Percentiles rank a stretch among this genome's conserved stretches.
Conservation (phyloP, 2,329 filamentous ascomycete genomes). For the Pseudonectria buxi region DNA sequence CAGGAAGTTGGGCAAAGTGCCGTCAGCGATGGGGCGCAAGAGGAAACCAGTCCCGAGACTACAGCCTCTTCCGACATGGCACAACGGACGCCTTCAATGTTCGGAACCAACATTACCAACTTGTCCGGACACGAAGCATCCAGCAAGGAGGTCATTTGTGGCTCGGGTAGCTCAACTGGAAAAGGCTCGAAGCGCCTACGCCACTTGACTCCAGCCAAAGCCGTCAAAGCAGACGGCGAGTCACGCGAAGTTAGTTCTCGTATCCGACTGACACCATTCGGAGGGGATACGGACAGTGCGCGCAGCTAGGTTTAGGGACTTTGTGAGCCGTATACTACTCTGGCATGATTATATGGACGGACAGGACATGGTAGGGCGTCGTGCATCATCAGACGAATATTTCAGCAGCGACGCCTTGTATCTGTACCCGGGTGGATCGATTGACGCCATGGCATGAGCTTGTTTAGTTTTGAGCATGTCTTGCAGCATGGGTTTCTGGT, state of each 20-base stretch:
- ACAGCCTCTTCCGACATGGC: constrained; percentile 3
- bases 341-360: not conserved
- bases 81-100: constrained; percentile 5
- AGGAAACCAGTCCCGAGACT: constrained; percentile 9
- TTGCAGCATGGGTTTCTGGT: too few species aligned
- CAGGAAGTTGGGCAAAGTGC: constrained; percentile 33
- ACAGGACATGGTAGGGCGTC: too few species aligned
- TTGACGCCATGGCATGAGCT: too few species aligned
- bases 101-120: constrained; percentile 2
- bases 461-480: too few species aligned
- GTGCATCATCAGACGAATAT: too few species aligned
- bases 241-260: constrained; percentile 27
- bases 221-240: constrained; percentile 42
- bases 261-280: constrained; percentile 15
- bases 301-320: not conserved
- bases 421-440: too few species aligned
- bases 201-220: constrained; percentile 41
- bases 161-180: constrained; percentile 16
- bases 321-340: not conserved
- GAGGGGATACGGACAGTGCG: constrained; percentile 2
- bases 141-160: constrained; percentile 7
- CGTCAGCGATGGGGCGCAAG: constrained; percentile 23
- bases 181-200: constrained; percentile 40
- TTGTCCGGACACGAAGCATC: constrained; percentile 6
- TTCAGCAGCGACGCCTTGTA: too few species aligned